These are phyloP conservation scores for Salix purpurea DNA, from an alignment of 345 rosid genomes.

Conservation along the genomic window DNA sequence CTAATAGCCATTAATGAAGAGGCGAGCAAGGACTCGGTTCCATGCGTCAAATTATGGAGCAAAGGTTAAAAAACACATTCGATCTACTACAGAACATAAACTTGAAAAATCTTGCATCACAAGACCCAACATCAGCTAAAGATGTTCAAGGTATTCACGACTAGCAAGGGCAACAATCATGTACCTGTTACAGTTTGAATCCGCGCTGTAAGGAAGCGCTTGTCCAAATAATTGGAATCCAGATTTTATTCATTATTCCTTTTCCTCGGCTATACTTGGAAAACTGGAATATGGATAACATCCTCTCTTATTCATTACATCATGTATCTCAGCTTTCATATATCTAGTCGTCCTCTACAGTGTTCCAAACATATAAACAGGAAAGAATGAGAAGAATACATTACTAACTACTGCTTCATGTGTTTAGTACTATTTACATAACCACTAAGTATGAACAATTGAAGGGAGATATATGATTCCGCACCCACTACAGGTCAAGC, in stretches of 20 bases:
- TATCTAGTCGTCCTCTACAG: slow-evolving; percentile 9
- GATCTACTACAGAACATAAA: too few relatives aligned
- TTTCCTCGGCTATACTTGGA: background rate
- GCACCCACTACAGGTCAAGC: slow-evolving; percentile 26
- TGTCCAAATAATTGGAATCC: background rate
- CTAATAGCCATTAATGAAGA: too few relatives aligned
- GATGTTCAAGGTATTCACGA: too few relatives aligned
- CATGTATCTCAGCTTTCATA: background rate
- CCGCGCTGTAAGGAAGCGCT: background rate
- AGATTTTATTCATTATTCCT: background rate
- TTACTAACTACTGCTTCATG: slow-evolving; percentile 1
- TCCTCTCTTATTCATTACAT: slow-evolving; percentile 21
- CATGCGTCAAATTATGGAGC: too few relatives aligned
- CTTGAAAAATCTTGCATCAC: too few relatives aligned
- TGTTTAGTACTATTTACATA: slow-evolving; percentile 27
- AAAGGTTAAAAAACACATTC: too few relatives aligned
- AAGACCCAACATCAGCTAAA: too few relatives aligned
- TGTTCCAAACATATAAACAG: slow-evolving; percentile 35
- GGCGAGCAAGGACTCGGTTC: too few relatives aligned
- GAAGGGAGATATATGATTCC: background rate
- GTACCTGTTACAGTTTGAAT: too few relatives aligned
- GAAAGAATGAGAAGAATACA: slow-evolving; percentile 46
- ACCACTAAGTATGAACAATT: slow-evolving; percentile 7
- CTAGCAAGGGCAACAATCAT: too few relatives aligned
- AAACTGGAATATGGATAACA: background rate